phyloP scores from a whole-genome alignment of 345 rosid species.

The Salix viminalis region DNA sequence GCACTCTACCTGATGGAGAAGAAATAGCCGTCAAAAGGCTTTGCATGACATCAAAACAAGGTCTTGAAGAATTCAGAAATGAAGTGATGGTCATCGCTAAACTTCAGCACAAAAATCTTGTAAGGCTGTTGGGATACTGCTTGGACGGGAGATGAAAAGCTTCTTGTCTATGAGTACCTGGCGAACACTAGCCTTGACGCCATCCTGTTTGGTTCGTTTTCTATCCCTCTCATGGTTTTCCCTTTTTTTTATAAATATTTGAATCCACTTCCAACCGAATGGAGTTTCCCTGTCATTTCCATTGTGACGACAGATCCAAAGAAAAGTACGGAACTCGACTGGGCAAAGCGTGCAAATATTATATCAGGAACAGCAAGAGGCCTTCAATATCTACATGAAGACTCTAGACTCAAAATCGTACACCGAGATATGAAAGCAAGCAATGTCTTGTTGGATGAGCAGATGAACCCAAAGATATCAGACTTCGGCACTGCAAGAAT shows the following conservation, averaged over 20 bases:
- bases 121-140: constrained; percentile 41
- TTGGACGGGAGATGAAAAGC: constrained; percentile 37
- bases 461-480: constrained; percentile 51
- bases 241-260: too few species aligned
- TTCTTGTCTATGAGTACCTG: constrained; percentile 44
- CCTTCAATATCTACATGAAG: constrained; percentile 48
- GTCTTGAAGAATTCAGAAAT: constrained; percentile 48
- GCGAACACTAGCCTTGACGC: constrained; percentile 32
- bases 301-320: constrained; percentile 26
- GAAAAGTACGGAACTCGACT: constrained; percentile 31
- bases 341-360: constrained; percentile 40
- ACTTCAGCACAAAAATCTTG: constrained; percentile 53
- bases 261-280: neutral
- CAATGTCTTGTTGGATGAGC: constrained; percentile 45
- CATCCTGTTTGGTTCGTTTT: constrained; percentile 37
- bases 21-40: constrained; percentile 54
- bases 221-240: neutral
- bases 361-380: constrained; percentile 43
- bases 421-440: constrained; percentile 51
- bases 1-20: constrained; percentile 34
- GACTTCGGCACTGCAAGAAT: constrained; percentile 57
- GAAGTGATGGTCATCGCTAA: constrained; percentile 47
- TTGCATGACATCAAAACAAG: constrained; percentile 47
- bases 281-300: neutral
- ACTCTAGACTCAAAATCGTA: constrained; percentile 48